Conservation (phyloP, 2,329 filamentous ascomycete species). For the Shiraia sp. region DNA sequence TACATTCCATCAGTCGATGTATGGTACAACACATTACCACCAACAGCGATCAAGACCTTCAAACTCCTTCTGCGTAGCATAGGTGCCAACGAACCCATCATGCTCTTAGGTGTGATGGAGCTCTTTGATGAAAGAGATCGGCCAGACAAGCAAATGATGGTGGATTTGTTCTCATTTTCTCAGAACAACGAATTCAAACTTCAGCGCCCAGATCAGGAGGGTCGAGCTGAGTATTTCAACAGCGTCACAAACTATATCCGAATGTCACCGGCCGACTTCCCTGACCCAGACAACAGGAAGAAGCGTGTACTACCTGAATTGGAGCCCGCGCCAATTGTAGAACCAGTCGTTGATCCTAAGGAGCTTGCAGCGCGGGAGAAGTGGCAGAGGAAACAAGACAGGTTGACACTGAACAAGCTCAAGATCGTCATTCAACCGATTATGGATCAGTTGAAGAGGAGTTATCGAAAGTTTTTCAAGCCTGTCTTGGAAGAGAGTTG, state of each 20-base stretch:
- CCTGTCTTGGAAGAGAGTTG: conserved; percentile 72
- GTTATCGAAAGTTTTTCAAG: conserved; percentile 85
- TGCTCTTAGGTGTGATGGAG: conserved; percentile 86
- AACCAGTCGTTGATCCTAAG: conserved; percentile 55
- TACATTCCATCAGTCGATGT: conserved; percentile 88
- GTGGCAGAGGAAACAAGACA: conserved; percentile 78
- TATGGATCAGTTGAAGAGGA: conserved; percentile 93
- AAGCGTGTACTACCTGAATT: conserved; percentile 80
- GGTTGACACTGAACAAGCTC: conserved; percentile 79
- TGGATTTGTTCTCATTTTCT: conserved; percentile 84
- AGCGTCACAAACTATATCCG: conserved; percentile 75
- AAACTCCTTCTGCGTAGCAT: conserved; percentile 79
- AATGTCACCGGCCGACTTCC: conserved; percentile 82
- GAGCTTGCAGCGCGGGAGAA: conserved; percentile 81
- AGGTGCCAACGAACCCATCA: conserved; percentile 85
- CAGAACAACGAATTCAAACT: conserved; percentile 76
- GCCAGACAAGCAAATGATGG: conserved; percentile 66
- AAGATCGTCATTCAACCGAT: conserved; percentile 91
- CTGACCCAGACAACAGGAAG: conserved; percentile 83
- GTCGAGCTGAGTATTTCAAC: conserved; percentile 78
- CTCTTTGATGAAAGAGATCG: conserved; percentile 60
- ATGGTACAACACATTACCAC: conserved; percentile 76
- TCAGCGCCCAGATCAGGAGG: conserved; percentile 65
- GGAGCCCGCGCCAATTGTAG: conserved; percentile 66
- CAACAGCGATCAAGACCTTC: conserved; percentile 76